Base-by-base conservation (phyloP, 2,329 filamentous ascomycete genomes). In the Aspergillus alliaceus region DNA sequence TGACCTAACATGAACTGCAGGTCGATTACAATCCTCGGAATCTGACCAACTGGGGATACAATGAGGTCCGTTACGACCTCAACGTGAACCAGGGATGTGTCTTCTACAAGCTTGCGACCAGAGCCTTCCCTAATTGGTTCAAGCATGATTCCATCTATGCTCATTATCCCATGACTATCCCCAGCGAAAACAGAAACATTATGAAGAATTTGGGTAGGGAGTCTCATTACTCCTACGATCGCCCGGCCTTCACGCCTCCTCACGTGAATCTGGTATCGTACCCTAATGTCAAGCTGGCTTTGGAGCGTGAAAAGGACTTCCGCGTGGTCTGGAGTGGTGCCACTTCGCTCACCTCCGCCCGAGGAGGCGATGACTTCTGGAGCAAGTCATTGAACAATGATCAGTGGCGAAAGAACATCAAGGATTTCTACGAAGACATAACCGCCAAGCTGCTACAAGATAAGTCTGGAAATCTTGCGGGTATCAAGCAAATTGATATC, bases 1-100 rank as follows among this genome's bases (percentile, higher is more conserved):
- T 44, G 11, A 1, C n/a, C 56, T 63, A 48, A 64, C n/a, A 15
- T 27, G 12, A 5, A 22, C 20, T 40, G 12, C 25, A 69, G 69
- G 60, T 81, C n/a, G 90, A 93, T 72, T 93, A 89, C 71, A 85
- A 87, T 63, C 84, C 90, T 0, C 83, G 85, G 8, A 85, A 86
- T 64, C 75, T 96, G 47, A 96, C 91, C 1, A 92, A 91, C 75
- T 96, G 90, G 90, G 91, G 91, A 20, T 93, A 85, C 77, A 85
- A 86, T 54, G 88, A 91, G 69, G 88, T 84, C 3, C 82, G 89
- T 20, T 90, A 88, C 55, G 90, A 96, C 64, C 75, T 87, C 22
- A 85, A 83, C 57, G 75, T 93, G 62, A 90, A 95, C 73, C 87
- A 95, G 69, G 91, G 91, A 47, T 91, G 89, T 64, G 85, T 92